These are phyloP conservation scores for Boletus sensibilis DNA, from an alignment of 768 basidiomycete genomes.

Conservation along the genomic window DNA sequence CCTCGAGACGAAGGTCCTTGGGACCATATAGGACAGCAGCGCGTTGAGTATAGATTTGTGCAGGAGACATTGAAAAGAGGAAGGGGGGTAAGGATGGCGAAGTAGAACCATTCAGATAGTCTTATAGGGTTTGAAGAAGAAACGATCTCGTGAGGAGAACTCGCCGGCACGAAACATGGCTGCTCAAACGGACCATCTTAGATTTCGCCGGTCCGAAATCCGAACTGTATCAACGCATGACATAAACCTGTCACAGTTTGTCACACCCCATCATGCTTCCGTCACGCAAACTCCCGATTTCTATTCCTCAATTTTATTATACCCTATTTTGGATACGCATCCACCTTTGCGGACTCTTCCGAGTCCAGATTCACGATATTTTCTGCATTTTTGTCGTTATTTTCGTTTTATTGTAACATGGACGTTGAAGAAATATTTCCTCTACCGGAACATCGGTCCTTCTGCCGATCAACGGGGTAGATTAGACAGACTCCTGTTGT, in stretches of 20 bases:
- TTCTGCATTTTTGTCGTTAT: slow-evolving; percentile 7
- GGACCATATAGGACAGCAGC: slow-evolving; percentile 84
- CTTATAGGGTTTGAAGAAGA: slow-evolving; percentile 35
- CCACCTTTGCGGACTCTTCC: slow-evolving; percentile 11
- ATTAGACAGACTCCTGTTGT: slow-evolving; percentile 12
- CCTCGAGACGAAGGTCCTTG: slow-evolving; percentile 77
- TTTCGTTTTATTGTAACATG: slow-evolving; percentile 8
- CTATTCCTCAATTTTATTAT: slow-evolving; percentile 23
- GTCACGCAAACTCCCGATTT: slow-evolving; percentile 25
- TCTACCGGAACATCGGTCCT: slow-evolving; percentile 28
- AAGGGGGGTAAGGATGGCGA: slow-evolving; percentile 24
- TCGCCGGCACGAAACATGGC: slow-evolving; percentile 27
- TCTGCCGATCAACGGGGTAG: slow-evolving; percentile 33
- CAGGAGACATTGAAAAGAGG: slow-evolving; percentile 39
- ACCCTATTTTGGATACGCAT: slow-evolving; percentile 22
- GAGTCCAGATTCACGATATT: slow-evolving; percentile 13
- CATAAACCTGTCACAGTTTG: slow-evolving; percentile 26
- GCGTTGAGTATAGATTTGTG: slow-evolving; percentile 53
- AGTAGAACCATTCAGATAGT: slow-evolving; percentile 25
- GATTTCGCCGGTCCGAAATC: slow-evolving; percentile 34
- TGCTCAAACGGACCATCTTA: slow-evolving; percentile 22
- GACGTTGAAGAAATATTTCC: slow-evolving; percentile 1
- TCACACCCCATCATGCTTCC: slow-evolving; percentile 21
- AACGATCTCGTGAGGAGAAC: slow-evolving; percentile 36
- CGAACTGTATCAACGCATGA: slow-evolving; percentile 26